Conservation (phyloP, 441 rosid species). For the Raphanus hybrid region DNA sequence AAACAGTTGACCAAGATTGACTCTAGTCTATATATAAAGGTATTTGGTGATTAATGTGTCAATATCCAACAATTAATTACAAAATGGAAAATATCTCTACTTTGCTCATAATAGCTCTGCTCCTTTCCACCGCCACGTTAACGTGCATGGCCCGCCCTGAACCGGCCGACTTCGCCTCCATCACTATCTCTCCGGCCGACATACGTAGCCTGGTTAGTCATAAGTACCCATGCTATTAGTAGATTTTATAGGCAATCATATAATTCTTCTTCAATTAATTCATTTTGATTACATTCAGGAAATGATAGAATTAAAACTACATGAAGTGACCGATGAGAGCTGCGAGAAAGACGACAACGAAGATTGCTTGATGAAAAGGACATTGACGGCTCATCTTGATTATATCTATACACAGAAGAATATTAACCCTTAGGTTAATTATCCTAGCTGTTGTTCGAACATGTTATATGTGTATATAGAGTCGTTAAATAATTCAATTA, state of each 20-base stretch:
- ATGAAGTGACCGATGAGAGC: slow-evolving; percentile 44
- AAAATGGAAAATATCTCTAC: slow-evolving; percentile 44
- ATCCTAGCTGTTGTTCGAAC: slow-evolving; percentile 1
- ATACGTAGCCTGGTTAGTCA: slow-evolving; percentile 41
- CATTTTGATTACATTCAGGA: slow-evolving; percentile 22
- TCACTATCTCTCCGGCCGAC: slow-evolving; percentile 37
- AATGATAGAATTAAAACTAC: slow-evolving; percentile 38
- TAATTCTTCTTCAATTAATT: neutral
- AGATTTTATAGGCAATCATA: neutral
- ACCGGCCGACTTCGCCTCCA: slow-evolving; percentile 38
- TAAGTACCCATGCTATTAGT: neutral
- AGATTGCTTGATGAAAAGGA: slow-evolving; percentile 62
- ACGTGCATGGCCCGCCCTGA: slow-evolving; percentile 49
- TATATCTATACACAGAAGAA: slow-evolving; percentile 69
- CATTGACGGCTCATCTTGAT: slow-evolving; percentile 63
- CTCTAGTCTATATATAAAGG: slow-evolving; percentile 28
- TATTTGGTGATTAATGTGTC: slow-evolving; percentile 16
- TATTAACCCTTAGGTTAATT: slow-evolving; percentile 12
- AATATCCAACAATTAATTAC: slow-evolving; percentile 10
- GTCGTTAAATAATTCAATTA: slow-evolving; percentile 6
- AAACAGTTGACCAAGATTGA: slow-evolving; percentile 21
- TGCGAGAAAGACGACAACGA: slow-evolving; percentile 60
- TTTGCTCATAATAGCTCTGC: slow-evolving; percentile 41
- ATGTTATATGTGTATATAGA: slow-evolving; percentile 28
- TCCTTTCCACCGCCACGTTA: slow-evolving; percentile 42